Base-by-base conservation (phyloP, 2,329 filamentous ascomycete genomes). In the Biscogniauxia marginata region DNA sequence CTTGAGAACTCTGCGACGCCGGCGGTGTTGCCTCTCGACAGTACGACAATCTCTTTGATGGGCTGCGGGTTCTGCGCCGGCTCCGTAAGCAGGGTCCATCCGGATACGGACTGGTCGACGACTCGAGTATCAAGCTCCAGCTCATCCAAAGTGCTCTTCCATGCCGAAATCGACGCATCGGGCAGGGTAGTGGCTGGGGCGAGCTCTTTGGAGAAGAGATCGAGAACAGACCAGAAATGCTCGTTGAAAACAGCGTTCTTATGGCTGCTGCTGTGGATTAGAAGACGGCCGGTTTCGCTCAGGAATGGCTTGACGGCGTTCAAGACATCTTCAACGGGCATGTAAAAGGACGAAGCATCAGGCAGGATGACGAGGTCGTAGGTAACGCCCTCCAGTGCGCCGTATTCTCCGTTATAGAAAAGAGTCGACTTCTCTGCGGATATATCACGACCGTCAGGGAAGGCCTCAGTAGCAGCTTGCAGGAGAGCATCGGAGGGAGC, bases 51-150 rank as follows among this genome's bases (percentile, higher is more conserved):
- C 18, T 55, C 49, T 45, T 54, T 51, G 19, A 34, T 25, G 18
- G 52, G 52, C 22, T 55, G 50, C 7, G 49, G 52, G 9, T 49
- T 58, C 22, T 13, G 21, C 19, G 45, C 45, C 18, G 49, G 49
- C 45, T 56, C 49, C 30, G 55, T 54, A 7, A 57, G 48, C 18
- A 57, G 45, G 9, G 55, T 57, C 55, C 55, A 57, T 45, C 52
- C 55, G 13, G 52, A 57, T 48, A 13, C 24, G 13, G 52, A 48
- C 19, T 57, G 47, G 44, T 57, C 48, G 30, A 49, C 43, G 39
- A 54, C 20, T 19, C 23, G 55, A 45, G 48, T 45, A 24, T 9
- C 6, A 21, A 52, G 43, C 34, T 45, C 51, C 20, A 16, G 13
- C 20, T 1, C 13, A 47, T 49, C 52, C 19, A 57, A 39, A 50